These are phyloP conservation scores for Diaporthe velutina DNA, from an alignment of 2,329 filamentous ascomycete species.

Conservation along the genomic window DNA sequence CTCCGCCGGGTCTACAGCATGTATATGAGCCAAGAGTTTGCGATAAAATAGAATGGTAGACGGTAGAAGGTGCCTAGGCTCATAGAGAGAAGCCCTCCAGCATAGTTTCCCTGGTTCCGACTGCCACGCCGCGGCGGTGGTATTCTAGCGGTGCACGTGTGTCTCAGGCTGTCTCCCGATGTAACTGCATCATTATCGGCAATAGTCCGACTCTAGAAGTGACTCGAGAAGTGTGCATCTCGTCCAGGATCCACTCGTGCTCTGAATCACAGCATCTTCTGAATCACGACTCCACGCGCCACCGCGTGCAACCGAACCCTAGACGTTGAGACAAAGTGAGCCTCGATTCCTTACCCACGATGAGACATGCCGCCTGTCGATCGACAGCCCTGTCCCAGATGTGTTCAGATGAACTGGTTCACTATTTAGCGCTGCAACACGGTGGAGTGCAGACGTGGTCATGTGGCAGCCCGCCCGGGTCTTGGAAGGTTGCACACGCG, in stretches of 20 bases:
- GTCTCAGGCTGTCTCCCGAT: neutral
- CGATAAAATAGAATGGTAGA: conserved; percentile 4
- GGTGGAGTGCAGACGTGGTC: neutral
- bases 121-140: neutral
- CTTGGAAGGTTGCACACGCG: conserved; percentile 19
- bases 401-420: conserved; percentile 22
- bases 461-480: neutral
- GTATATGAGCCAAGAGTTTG: neutral
- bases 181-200: neutral
- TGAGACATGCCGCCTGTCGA: conserved; percentile 24
- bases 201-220: too few relatives aligned
- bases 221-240: neutral
- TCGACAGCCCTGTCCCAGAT: neutral
- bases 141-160: neutral
- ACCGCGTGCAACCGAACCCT: neutral
- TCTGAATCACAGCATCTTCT: neutral
- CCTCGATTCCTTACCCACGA: neutral
- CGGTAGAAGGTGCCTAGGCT: neutral
- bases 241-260: too few relatives aligned
- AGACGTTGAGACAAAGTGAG: neutral
- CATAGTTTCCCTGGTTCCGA: neutral
- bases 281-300: too few relatives aligned
- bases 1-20: neutral
- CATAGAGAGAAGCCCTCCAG: neutral
- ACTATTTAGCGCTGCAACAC: neutral